phyloP scores from a whole-genome alignment of 75 land plant species.

The Larix kaempferi region DNA sequence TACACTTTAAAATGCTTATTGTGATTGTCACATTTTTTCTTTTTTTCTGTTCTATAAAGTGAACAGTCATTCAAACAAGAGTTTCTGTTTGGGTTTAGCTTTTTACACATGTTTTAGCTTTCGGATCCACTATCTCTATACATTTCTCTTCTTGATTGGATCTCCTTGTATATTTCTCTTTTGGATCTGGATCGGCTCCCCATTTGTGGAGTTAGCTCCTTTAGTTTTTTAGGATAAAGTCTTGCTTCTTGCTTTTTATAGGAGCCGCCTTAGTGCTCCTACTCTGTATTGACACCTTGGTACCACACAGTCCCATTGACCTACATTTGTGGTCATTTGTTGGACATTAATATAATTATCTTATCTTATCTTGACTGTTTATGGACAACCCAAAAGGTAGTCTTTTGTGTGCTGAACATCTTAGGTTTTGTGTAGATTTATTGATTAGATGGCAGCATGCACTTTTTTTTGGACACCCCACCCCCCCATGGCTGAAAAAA shows the following conservation, averaged over 20 bases:
- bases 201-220: background rate
- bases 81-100: background rate
- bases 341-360: too few species aligned
- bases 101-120: background rate
- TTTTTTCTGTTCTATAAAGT: background rate
- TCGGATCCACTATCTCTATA: background rate
- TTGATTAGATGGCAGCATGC: too few species aligned
- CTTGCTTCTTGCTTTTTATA: background rate
- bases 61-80: background rate
- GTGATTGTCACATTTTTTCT: background rate
- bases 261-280: background rate
- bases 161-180: background rate
- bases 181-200: background rate
- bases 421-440: too few species aligned
- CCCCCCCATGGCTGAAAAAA: too few species aligned
- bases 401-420: too few species aligned
- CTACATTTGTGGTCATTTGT: too few species aligned
- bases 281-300: too few species aligned
- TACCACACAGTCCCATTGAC: too few species aligned
- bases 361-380: too few species aligned
- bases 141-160: background rate
- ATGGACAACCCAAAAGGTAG: too few species aligned
- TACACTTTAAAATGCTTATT: background rate
- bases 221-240: background rate
- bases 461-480: too few species aligned